Evolutionary conservation across 1,284 basidiomycete species (phyloP).

Genomic region (Sporisorium graminicola): DNA sequence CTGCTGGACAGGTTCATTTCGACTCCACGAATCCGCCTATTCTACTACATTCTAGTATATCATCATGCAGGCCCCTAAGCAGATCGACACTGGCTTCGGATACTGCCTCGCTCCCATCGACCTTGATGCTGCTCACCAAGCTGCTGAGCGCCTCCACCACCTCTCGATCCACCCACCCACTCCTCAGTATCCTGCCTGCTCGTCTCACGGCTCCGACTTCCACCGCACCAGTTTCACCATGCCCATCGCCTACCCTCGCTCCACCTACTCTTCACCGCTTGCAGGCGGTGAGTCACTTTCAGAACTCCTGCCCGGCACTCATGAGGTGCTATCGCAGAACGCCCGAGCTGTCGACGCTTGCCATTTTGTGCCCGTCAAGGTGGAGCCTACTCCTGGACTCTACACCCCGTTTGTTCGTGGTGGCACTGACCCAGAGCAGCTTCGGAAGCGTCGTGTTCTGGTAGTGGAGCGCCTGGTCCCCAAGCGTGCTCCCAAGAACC

Average conservation of each 20-base stretch:
- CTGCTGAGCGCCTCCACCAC: constrained; percentile 41
- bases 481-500: constrained; percentile 35
- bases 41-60: background rate
- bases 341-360: constrained; percentile 44
- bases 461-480: constrained; percentile 48
- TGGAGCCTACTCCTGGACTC: constrained; percentile 43
- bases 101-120: constrained; percentile 44
- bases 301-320: constrained; percentile 43
- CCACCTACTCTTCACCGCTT: constrained; percentile 47
- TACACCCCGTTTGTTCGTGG: constrained; percentile 46
- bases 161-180: constrained; percentile 39
- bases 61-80: constrained; percentile 45
- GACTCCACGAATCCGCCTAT: background rate
- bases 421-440: constrained; percentile 43
- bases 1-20: constrained; percentile 31
- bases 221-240: constrained; percentile 44
- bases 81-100: constrained; percentile 50
- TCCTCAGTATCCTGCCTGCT: constrained; percentile 39
- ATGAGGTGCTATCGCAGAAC: constrained; percentile 46
- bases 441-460: constrained; percentile 35
- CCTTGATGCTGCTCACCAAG: constrained; percentile 40
- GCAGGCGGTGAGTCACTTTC: constrained; percentile 44
- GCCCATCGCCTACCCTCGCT: constrained; percentile 42
- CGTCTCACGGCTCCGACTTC: constrained; percentile 29
- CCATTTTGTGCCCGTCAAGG: constrained; percentile 45